Evolutionary conservation across 441 rosid genomes (phyloP).

Genomic region (Sinapis alba): DNA sequence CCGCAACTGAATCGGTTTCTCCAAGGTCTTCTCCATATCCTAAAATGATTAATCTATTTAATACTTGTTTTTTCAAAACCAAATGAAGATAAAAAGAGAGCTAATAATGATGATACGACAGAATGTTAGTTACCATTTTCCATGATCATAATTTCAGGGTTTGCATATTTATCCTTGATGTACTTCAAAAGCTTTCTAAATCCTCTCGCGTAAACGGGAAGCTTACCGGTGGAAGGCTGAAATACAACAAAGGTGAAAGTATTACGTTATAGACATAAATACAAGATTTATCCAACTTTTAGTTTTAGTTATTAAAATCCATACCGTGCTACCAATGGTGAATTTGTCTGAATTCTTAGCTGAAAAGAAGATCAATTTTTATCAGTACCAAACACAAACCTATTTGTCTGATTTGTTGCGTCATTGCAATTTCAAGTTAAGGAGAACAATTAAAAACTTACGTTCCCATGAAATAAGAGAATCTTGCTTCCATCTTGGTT

Average conservation of each 20-base stretch:
- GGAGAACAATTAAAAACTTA: conserved; percentile 15
- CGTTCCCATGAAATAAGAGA: conserved; percentile 12
- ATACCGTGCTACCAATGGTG: conserved; percentile 33
- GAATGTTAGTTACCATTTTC: conserved; percentile 44
- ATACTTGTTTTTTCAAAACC: background rate
- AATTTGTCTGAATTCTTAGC: conserved; percentile 22
- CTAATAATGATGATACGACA: background rate
- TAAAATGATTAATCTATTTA: background rate
- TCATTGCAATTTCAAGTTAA: background rate
- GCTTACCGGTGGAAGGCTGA: background rate
- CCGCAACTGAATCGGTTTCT: background rate
- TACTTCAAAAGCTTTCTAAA: conserved; percentile 30
- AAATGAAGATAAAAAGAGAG: background rate
- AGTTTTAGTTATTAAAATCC: background rate
- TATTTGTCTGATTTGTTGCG: background rate
- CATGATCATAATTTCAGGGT: conserved; percentile 41
- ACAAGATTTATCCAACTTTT: background rate
- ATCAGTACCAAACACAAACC: background rate
- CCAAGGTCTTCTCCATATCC: conserved; percentile 28
- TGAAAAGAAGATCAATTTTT: background rate
- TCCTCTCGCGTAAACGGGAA: background rate
- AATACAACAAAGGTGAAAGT: background rate
- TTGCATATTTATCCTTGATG: conserved; percentile 35
- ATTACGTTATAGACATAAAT: background rate
- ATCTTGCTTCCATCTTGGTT: conserved; percentile 34